phyloP scores from a whole-genome alignment of 257 asterid genomes.

The Pogostemon cablin region DNA sequence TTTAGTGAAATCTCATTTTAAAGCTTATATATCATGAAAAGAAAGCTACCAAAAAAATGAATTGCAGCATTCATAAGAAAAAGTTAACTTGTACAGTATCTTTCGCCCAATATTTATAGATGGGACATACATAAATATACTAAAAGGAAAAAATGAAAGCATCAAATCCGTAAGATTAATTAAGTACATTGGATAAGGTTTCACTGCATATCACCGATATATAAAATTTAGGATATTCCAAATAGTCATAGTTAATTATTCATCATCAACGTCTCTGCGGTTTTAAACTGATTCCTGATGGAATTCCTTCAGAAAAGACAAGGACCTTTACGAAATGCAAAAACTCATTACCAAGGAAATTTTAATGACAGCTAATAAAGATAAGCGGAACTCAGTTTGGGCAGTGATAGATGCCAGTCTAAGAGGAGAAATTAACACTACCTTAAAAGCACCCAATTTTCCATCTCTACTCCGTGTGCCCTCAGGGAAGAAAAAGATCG shows the following conservation, averaged over 20 bases:
- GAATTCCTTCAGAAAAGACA: neutral
- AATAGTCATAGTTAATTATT: constrained; percentile 13
- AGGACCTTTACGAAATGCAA: neutral
- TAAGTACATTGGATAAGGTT: neutral
- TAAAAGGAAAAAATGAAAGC: neutral
- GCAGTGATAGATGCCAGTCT: constrained; percentile 21
- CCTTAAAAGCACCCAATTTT: constrained; percentile 86
- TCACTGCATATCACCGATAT: neutral
- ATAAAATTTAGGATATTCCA: neutral
- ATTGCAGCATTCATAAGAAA: neutral
- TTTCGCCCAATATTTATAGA: neutral
- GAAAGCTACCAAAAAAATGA: neutral
- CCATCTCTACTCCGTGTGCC: constrained; percentile 95
- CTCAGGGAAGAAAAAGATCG: constrained; percentile 94
- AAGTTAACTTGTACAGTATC: neutral
- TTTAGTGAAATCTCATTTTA: neutral
- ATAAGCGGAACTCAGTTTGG: neutral
- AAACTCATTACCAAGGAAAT: neutral
- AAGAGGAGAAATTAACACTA: constrained; percentile 34
- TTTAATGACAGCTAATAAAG: constrained; percentile 13
- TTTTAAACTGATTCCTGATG: neutral
- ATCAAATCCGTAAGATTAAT: neutral
- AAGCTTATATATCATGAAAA: constrained; percentile 10
- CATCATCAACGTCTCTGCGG: constrained; percentile 12
- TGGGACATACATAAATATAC: too few relatives aligned